A percentile compares a stretch with the other conserved stretches of the same genome.
phyloP scores from a whole-genome alignment of 345 rosid genomes.

The Rhodomyrtus tomentosa region DNA sequence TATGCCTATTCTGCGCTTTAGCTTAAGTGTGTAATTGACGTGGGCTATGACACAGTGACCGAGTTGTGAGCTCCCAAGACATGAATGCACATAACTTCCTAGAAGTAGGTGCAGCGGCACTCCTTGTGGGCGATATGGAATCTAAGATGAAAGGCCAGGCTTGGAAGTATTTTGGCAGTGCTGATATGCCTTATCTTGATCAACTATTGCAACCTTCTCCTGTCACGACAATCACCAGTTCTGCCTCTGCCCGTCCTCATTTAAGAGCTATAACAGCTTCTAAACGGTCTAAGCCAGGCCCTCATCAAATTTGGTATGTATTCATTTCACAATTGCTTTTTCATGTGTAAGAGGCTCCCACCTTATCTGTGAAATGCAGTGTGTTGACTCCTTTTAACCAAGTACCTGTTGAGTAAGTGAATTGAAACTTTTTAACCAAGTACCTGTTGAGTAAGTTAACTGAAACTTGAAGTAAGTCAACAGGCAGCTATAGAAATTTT shows the following conservation, averaged over 20 bases:
- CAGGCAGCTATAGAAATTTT: background rate
- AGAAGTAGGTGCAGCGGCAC: slow-evolving; percentile 95
- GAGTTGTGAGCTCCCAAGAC: slow-evolving; percentile 48
- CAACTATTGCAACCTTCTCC: slow-evolving; percentile 91
- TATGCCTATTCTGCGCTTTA: background rate
- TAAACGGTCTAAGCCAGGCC: slow-evolving; percentile 73
- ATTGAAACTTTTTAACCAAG: background rate
- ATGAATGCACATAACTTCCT: slow-evolving; percentile 61
- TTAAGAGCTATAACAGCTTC: slow-evolving; percentile 84
- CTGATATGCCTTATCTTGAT: slow-evolving; percentile 91
- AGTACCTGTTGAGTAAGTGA: no score
- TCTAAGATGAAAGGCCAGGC: slow-evolving; percentile 86
- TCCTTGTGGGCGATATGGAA: slow-evolving; percentile 92
- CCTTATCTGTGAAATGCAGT: background rate
- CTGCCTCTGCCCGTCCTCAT: slow-evolving; percentile 68
- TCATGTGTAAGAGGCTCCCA: background rate
- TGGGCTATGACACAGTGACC: slow-evolving; percentile 34
- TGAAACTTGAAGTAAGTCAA: background rate
- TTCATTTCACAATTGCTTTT: background rate
- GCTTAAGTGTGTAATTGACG: slow-evolving; percentile 1
- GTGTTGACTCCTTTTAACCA: background rate
- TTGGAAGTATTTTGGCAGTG: slow-evolving; percentile 85
- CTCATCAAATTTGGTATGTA: slow-evolving; percentile 73
- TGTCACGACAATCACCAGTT: slow-evolving; percentile 56
- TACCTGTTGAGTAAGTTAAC: background rate